Conservation (phyloP, 1,284 basidiomycete genomes). For the Pseudozyma hubeiensis region DNA sequence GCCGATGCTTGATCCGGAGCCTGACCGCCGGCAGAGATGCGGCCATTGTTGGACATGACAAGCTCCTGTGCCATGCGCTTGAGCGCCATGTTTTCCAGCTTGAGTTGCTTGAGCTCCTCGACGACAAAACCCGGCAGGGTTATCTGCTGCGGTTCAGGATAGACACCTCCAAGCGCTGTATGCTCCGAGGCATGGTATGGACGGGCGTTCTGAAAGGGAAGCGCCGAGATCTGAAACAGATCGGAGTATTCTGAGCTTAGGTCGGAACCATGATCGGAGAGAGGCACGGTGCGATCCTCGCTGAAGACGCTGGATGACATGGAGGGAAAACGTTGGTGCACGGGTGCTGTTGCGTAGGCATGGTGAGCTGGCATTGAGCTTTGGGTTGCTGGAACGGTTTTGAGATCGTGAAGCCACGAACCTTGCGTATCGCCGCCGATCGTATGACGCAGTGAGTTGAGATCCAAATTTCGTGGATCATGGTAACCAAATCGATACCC, state of each 20-base stretch:
- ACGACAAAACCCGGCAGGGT: slow-evolving; percentile 31
- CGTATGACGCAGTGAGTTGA: background rate
- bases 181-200: slow-evolving; percentile 4
- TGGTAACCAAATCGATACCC: background rate
- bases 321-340: slow-evolving; percentile 33
- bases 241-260: slow-evolving; percentile 43
- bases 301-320: slow-evolving; percentile 22
- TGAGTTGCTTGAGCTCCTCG: slow-evolving; percentile 42
- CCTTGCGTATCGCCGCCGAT: slow-evolving; percentile 1
- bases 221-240: slow-evolving; percentile 12
- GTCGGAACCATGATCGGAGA: slow-evolving; percentile 37
- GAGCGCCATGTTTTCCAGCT: slow-evolving; percentile 48
- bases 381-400: background rate
- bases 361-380: background rate
- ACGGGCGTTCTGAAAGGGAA: slow-evolving; percentile 3
- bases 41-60: slow-evolving; percentile 13
- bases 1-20: background rate
- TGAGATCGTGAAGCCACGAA: slow-evolving; percentile 6
- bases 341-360: slow-evolving; percentile 2
- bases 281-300: slow-evolving; percentile 19
- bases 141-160: slow-evolving; percentile 6
- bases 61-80: slow-evolving; percentile 37
- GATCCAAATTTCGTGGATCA: slow-evolving; percentile 3
- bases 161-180: slow-evolving; percentile 2
- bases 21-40: slow-evolving; percentile 1